Conservation (phyloP, 129 eudicot species). For the Pittosporum tobira region DNA sequence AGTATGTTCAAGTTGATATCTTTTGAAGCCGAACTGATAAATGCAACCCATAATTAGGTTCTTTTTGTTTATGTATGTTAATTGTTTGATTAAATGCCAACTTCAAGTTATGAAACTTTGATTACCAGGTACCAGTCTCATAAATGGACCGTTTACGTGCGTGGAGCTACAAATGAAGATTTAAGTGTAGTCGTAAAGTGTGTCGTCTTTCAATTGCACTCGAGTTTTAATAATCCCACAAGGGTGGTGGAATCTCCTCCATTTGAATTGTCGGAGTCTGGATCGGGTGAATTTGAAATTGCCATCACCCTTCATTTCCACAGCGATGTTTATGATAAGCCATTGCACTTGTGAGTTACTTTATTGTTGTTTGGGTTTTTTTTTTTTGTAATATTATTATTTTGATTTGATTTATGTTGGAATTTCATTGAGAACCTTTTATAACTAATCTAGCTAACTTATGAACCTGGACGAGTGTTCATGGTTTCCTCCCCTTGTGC, state of each 20-base stretch:
- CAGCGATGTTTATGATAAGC: constrained; percentile 66
- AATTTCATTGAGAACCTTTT: not conserved
- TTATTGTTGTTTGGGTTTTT: constrained; percentile 13
- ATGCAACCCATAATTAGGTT: not conserved
- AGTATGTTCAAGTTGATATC: constrained; percentile 25
- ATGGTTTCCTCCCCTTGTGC: not conserved
- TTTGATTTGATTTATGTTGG: not conserved
- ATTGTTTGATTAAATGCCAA: constrained; percentile 23
- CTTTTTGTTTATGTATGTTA: not conserved
- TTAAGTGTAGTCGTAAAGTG: constrained; percentile 75
- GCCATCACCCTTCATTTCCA: constrained; percentile 89
- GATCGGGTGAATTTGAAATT: constrained; percentile 99
- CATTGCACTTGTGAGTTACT: constrained; percentile 73
- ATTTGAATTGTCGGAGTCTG: constrained; percentile 75
- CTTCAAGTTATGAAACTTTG: constrained; percentile 5
- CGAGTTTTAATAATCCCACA: constrained; percentile 85
- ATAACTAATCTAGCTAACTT: not conserved
- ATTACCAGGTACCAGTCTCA: constrained; percentile 66
- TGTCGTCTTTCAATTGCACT: constrained; percentile 75
- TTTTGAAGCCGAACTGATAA: not conserved
- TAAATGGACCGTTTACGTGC: constrained; percentile 92
- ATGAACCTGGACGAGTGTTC: not conserved
- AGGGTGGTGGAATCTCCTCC: constrained; percentile 79
- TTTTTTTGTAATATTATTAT: no score
- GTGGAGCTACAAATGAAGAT: constrained; percentile 92